Evolutionary conservation across 768 basidiomycete species (phyloP), one percentile per base, ranked within the genome.

Genomic region (Serendipita vermifera): DNA sequence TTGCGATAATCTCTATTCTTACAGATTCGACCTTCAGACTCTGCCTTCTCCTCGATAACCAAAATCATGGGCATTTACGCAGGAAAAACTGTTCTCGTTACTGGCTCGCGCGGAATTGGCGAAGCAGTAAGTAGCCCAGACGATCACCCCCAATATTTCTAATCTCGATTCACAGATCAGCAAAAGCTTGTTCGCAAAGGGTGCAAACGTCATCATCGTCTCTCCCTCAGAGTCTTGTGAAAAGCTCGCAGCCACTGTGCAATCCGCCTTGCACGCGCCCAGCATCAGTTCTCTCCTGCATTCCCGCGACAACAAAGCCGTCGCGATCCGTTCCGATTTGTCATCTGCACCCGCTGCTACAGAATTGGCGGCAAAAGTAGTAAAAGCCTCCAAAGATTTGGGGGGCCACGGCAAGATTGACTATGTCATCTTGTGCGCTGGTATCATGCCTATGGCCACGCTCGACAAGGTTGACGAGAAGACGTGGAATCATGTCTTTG

Each of bases 391-490:
- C 15, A 51, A 51, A 26, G 27, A 20, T 4, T 51, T 51, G 15
- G n/a, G n/a, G n/a, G 29, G 20, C 31, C 20, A 51, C 27, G 46
- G 46, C 17, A 29, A 51, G 9, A 51, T 51, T 26, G 46, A 51
- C 22, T 51, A 51, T n/a, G 15, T 51, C 20, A 51, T 51, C 22
- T 29, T 22, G 9, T 51, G 46, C 46, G 77, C 80, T 3, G 78
- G 76, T 3, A 67, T 79, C 54, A 79, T 80, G 80, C 75, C 74
- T 6, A 72, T 68, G 61, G 76, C 69, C 58, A 65, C 69, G 20
- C 65, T 82, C n/a, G 69, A 67, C 13, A 75, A 78, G 22, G 64
- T 77, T n/a, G 76, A 77, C 53, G 79, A 81, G 63, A 67, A 65
- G 20, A 72, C 72, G 59, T 81, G 71, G 61, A 76, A 81, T 55